Conservation (phyloP, 2,329 filamentous ascomycete genomes). For the Fusarium devonianum region DNA sequence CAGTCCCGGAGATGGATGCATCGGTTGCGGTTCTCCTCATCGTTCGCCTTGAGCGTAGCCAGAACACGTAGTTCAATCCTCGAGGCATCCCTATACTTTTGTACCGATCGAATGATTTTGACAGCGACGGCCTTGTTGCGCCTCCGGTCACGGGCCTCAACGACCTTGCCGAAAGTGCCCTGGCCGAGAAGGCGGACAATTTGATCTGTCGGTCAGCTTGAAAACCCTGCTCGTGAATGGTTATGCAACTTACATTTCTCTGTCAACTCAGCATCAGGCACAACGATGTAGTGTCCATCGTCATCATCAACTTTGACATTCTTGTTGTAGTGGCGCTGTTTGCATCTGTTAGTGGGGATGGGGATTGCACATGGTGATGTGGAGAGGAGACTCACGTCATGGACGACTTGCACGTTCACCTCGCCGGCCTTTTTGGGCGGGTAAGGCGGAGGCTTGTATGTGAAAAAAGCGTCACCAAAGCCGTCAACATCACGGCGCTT, state of each 20-base stretch:
- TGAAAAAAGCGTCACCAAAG: constrained; percentile 73
- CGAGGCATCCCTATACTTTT: constrained; percentile 96
- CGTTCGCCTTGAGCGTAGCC: constrained; percentile 89
- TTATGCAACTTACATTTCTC: constrained; percentile 77
- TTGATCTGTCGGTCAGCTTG: constrained; percentile 67
- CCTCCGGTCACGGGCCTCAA: constrained; percentile 84
- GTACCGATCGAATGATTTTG: constrained; percentile 97
- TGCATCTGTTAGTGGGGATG: constrained; percentile 21
- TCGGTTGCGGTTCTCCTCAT: constrained; percentile 89
- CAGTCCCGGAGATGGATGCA: constrained; percentile 97
- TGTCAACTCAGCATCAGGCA: constrained; percentile 84
- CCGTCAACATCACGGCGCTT: constrained; percentile 78
- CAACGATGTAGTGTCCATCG: constrained; percentile 95
- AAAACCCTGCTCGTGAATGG: neutral
- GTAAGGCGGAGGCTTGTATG: constrained; percentile 85
- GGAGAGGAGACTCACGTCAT: constrained; percentile 62
- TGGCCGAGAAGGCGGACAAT: constrained; percentile 91
- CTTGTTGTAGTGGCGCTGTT: constrained; percentile 53
- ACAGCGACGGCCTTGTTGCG: constrained; percentile 85
- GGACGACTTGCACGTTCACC: constrained; percentile 68
- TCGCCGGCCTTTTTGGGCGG: constrained; percentile 91
- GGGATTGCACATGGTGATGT: constrained; percentile 1
- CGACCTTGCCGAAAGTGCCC: constrained; percentile 97
- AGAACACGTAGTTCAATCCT: constrained; percentile 93
- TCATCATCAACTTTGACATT: constrained; percentile 89